Conservation (phyloP, 306 rosid genomes). For the Leucaena leucocephala region DNA sequence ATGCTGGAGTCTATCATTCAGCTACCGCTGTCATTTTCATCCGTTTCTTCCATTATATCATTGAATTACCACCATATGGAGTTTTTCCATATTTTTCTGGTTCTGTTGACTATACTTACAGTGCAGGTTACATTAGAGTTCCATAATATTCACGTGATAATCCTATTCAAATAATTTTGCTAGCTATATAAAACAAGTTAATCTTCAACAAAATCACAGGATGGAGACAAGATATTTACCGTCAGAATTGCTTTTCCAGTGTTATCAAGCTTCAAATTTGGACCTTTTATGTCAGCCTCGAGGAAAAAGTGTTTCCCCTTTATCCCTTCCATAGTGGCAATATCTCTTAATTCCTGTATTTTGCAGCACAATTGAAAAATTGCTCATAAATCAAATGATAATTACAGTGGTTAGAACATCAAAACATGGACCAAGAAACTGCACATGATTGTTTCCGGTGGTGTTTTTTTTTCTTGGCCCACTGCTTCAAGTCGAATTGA, state of each 20-base stretch:
- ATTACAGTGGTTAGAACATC: background rate
- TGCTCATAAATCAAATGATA: constrained; percentile 5
- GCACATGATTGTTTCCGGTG: background rate
- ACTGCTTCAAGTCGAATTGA: background rate
- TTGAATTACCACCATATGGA: background rate
- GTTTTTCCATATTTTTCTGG: background rate
- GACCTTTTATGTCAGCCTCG: constrained; percentile 83
- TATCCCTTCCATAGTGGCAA: constrained; percentile 68
- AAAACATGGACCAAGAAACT: constrained; percentile 9
- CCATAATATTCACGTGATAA: background rate
- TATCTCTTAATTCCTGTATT: constrained; percentile 83
- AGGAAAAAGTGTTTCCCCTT: constrained; percentile 88
- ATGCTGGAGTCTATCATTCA: background rate
- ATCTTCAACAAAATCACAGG: constrained; percentile 11
- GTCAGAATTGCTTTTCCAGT: constrained; percentile 91
- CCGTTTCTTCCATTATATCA: background rate
- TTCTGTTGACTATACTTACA: background rate
- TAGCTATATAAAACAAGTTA: background rate
- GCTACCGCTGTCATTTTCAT: background rate
- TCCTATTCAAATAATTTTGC: constrained; percentile 10
- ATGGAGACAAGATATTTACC: constrained; percentile 46
- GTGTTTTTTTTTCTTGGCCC: background rate
- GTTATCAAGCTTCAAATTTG: constrained; percentile 84
- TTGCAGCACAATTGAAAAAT: constrained; percentile 25
- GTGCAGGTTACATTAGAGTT: background rate